Conservation (phyloP, 805 yeast genomes). For the Sugiyamaella floridensis region DNA sequence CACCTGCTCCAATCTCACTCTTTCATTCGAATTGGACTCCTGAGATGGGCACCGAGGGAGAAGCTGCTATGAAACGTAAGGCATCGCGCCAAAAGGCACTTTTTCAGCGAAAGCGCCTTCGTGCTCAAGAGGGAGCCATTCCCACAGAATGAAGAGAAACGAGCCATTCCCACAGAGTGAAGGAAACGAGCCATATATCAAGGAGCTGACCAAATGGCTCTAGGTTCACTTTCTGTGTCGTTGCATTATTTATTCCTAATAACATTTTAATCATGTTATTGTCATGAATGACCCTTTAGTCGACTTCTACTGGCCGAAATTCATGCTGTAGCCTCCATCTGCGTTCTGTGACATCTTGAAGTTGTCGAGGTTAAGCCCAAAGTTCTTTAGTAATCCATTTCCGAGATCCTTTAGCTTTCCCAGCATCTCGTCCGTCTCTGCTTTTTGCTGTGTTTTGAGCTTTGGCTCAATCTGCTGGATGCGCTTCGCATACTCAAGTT, state of each 20-base stretch:
- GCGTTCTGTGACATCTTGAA: slow-evolving; percentile 21
- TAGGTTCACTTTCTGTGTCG: no score
- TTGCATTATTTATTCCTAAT: no score
- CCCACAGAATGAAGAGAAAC: no score
- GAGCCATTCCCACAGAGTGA: no score
- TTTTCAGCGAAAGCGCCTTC: no score
- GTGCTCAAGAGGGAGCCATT: no score
- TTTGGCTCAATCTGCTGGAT: slow-evolving; percentile 14
- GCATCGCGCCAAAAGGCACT: neutral
- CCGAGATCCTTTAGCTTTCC: slow-evolving; percentile 29
- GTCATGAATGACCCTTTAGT: neutral
- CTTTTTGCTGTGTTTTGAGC: slow-evolving; percentile 21
- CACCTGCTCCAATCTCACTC: neutral
- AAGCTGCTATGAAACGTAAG: neutral
- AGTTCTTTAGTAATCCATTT: slow-evolving; percentile 26
- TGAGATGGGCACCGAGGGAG: neutral
- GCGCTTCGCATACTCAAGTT: slow-evolving; percentile 4
- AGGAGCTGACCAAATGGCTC: no score
- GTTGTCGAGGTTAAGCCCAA: slow-evolving; percentile 28
- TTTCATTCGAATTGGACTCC: neutral
- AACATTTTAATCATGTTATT: no score
- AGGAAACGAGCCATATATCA: no score
- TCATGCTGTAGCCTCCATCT: slow-evolving; percentile 20
- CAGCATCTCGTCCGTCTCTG: slow-evolving; percentile 27
- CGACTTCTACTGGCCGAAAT: slow-evolving; percentile 2